phyloP scores from a whole-genome alignment of 192 early-diverging fungal genomes.

The Chytriomyces sp. region DNA sequence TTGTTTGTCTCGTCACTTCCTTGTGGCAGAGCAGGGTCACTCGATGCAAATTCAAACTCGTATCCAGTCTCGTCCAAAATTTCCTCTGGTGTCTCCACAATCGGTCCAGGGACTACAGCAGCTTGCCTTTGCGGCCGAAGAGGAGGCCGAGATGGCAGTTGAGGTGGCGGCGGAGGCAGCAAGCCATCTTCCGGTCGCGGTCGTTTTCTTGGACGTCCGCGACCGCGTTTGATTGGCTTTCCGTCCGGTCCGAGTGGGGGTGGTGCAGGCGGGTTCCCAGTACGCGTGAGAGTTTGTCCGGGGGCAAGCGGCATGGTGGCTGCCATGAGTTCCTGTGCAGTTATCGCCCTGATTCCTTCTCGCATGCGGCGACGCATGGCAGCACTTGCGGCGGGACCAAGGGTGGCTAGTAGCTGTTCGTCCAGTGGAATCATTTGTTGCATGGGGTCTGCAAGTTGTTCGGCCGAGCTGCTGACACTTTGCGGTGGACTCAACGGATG shows the following conservation, averaged over 20 bases:
- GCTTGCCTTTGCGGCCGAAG: background rate
- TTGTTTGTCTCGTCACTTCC: background rate
- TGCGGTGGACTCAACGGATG: slow-evolving; percentile 5
- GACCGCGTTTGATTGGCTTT: slow-evolving; percentile 2
- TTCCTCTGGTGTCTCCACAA: background rate
- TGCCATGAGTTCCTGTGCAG: background rate
- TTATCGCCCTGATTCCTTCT: background rate
- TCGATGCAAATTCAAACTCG: background rate
- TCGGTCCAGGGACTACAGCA: background rate
- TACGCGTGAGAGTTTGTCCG: background rate
- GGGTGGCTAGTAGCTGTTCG: slow-evolving; percentile 74
- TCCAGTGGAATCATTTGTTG: slow-evolving; percentile 55
- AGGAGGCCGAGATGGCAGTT: background rate
- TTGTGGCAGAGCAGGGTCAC: background rate
- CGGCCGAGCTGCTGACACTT: slow-evolving; percentile 61
- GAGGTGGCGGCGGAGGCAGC: background rate
- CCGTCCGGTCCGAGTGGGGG: slow-evolving; percentile 9
- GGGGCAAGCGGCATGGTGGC: background rate
- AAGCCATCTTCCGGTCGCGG: background rate
- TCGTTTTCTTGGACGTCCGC: slow-evolving; percentile 7
- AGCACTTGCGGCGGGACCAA: slow-evolving; percentile 3
- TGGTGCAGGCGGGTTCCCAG: background rate
- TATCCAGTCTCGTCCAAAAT: background rate
- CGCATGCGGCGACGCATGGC: slow-evolving; percentile 13
- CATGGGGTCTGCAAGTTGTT: no score